Evolutionary conservation across 1,284 basidiomycete species (phyloP).

Genomic region (Inonotus obliquus): DNA sequence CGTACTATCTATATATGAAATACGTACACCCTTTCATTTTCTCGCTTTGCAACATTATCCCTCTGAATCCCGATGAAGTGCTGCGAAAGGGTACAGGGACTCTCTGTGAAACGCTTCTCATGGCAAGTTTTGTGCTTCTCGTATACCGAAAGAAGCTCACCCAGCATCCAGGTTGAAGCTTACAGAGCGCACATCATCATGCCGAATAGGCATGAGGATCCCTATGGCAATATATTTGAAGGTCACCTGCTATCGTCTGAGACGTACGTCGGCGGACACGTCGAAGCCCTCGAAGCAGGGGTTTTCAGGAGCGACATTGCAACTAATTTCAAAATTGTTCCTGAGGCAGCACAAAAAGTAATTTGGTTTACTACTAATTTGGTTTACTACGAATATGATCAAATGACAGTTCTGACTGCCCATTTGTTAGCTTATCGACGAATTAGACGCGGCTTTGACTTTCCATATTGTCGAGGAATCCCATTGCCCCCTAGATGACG

Average conservation of each 20-base stretch:
- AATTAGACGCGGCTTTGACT: slow-evolving; percentile 86
- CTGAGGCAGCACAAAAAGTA: slow-evolving; percentile 82
- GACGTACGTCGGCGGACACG: slow-evolving; percentile 98
- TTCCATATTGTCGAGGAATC: slow-evolving; percentile 93
- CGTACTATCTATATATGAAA: slow-evolving; percentile 99
- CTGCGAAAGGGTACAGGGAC: slow-evolving; percentile 95
- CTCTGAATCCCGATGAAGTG: slow-evolving; percentile 95
- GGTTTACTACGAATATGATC: background rate
- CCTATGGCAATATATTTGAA: slow-evolving; percentile 89
- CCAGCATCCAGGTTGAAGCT: slow-evolving; percentile 78
- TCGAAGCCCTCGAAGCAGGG: slow-evolving; percentile 97
- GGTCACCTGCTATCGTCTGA: slow-evolving; percentile 96
- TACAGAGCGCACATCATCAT: slow-evolving; percentile 91
- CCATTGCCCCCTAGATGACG: slow-evolving; percentile 72
- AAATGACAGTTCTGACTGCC: slow-evolving; percentile 8
- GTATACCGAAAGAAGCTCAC: background rate
- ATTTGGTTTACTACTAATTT: slow-evolving; percentile 23
- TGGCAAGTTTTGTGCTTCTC: slow-evolving; percentile 56
- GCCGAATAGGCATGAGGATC: slow-evolving; percentile 96
- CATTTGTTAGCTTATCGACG: slow-evolving; percentile 77
- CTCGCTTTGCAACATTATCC: slow-evolving; percentile 99
- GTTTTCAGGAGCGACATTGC: slow-evolving; percentile 97
- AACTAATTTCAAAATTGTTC: slow-evolving; percentile 94
- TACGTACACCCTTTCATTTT: slow-evolving; percentile 99
- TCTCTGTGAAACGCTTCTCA: slow-evolving; percentile 94